Percentiles rank a stretch among this genome's conserved stretches.
phyloP scores from a whole-genome alignment of 1,139 yeast genomes.

The Saccharomycopsis hybrid region DNA sequence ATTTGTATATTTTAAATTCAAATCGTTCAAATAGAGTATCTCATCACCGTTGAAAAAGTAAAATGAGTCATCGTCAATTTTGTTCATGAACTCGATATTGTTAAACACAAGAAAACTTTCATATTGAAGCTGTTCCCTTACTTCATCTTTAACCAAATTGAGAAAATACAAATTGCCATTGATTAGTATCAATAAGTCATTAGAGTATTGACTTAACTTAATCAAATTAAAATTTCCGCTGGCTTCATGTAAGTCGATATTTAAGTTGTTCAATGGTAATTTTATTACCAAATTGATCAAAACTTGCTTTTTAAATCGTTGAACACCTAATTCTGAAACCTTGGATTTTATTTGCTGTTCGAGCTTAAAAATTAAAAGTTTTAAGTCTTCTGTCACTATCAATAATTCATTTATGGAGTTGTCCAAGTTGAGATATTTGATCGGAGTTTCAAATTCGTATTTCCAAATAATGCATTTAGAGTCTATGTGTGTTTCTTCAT shows the following conservation, averaged over 20 bases:
- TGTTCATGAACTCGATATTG: constrained; percentile 26
- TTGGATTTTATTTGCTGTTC: constrained; percentile 13
- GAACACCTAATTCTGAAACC: constrained; percentile 21
- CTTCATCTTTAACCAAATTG: constrained; percentile 24
- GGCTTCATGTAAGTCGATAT: constrained; percentile 6
- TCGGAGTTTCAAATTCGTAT: constrained; percentile 24
- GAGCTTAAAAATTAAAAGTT: constrained; percentile 24
- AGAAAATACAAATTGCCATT: constrained; percentile 23
- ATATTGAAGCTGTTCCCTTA: constrained; percentile 21
- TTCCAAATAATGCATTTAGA: constrained; percentile 26
- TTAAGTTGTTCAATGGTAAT: constrained; percentile 22
- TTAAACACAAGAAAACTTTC: constrained; percentile 25
- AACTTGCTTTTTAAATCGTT: constrained; percentile 23
- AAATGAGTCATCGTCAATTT: constrained; percentile 24
- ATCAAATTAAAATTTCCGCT: constrained; percentile 17
- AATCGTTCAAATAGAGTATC: constrained; percentile 24
- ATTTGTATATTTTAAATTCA: not conserved
- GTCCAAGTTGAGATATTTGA: constrained; percentile 22
- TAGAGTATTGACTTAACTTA: constrained; percentile 14
- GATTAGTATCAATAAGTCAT: constrained; percentile 19
- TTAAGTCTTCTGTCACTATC: constrained; percentile 21
- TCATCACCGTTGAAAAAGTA: constrained; percentile 28
- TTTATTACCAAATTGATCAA: constrained; percentile 25
- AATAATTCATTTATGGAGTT: constrained; percentile 22
- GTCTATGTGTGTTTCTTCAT: constrained; percentile 23